Base-by-base conservation (phyloP, 2,329 filamentous ascomycete genomes). In the Plectosphaerella cucumerina region DNA sequence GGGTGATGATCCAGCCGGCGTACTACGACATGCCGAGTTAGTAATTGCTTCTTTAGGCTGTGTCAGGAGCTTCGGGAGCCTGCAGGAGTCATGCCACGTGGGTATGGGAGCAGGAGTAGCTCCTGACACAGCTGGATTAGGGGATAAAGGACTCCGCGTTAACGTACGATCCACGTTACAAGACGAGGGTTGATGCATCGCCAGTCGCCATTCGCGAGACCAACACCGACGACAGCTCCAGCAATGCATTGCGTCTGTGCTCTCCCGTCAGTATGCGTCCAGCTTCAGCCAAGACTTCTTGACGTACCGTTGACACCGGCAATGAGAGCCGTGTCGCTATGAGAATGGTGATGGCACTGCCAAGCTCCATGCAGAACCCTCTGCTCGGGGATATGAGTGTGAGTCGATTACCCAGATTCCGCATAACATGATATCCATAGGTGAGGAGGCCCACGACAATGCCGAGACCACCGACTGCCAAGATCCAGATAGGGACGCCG, bases 351-450 rank as follows among this genome's bases (percentile, higher is more conserved):
- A 79, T 67, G 12, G 76, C 75, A 44, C 73, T 75, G 37, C 71
- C 72, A 51, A 78, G 68, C 58, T 77, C 75, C 73, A 76, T 77
- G 52, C 69, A 74, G 60, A 73, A 77, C 11, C 78, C 78, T 53
- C 78, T 69, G 4, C 70, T 72, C 2, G 78, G 78, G 9, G 76
- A 80, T 59, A 80, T 77, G 18, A 78, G 69, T 14, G 78, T 81
- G 55, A 81, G 70, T 41, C 77, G 71, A 65, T 81, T 81, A 9
- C 78, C 78, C 50, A 81, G 70, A 44, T 75, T 75, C 48, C 76
- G 71, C 76, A 82, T 82, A 59, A 85, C 82, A 59, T 84, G 81
- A 64, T 84, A 85, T 8, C 82, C 81, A 57, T 82, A 85, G 10
- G 79, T 82, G 66, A 78, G 71, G 52, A 85, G 69, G n/a, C 81